These are phyloP conservation scores for Linderniella brevidens DNA, from an alignment of 257 asterid species.

Conservation along the genomic window DNA sequence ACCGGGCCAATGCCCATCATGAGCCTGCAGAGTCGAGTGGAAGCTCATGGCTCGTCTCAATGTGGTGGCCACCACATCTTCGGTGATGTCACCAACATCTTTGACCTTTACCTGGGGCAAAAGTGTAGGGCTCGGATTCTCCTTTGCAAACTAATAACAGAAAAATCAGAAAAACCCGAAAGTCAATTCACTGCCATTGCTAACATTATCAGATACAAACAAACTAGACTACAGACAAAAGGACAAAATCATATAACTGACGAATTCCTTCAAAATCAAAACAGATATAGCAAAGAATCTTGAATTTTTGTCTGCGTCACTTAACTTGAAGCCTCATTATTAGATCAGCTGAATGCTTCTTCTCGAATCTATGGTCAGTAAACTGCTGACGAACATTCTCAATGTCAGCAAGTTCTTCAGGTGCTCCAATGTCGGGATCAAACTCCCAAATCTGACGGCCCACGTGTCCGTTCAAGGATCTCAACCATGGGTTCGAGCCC, in stretches of 20 bases:
- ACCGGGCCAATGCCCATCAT: constrained; percentile 97
- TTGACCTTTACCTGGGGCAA: constrained; percentile 66
- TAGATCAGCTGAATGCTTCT: constrained; percentile 49
- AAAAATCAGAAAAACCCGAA: background rate
- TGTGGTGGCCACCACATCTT: constrained; percentile 50
- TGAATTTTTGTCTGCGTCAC: background rate
- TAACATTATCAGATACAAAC: too few species aligned
- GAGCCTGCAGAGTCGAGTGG: constrained; percentile 74
- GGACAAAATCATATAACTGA: too few species aligned
- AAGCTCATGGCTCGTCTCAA: constrained; percentile 66
- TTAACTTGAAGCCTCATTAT: constrained; percentile 53
- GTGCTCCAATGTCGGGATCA: constrained; percentile 26
- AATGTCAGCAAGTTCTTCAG: constrained; percentile 37
- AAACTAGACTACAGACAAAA: too few species aligned
- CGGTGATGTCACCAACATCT: constrained; percentile 57
- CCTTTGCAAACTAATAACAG: constrained; percentile 58
- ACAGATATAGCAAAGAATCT: background rate
- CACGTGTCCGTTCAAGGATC: constrained; percentile 27
- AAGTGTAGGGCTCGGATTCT: constrained; percentile 25
- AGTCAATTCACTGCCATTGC: too few species aligned
- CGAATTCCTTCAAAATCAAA: too few species aligned
- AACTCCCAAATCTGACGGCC: constrained; percentile 59
- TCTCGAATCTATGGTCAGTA: constrained; percentile 25
- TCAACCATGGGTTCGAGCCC: constrained; percentile 52
- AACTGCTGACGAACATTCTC: constrained; percentile 31